Conservation (phyloP, 139 green algal genomes). For the Bryopsis sp. region DNA sequence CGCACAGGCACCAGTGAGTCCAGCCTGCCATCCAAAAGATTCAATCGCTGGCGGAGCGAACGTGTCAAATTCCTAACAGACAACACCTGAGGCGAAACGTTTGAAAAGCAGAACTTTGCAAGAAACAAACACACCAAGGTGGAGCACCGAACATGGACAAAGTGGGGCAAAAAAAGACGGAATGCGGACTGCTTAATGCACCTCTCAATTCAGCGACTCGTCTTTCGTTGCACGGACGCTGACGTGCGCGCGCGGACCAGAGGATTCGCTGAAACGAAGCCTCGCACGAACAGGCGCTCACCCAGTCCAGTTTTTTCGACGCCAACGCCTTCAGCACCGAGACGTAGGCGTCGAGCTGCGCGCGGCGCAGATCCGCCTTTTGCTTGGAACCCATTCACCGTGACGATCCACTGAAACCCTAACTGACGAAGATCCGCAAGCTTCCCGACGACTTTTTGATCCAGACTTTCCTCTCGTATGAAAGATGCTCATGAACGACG, state of each 20-base stretch:
- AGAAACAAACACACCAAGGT: background rate
- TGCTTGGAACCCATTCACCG: too few relatives aligned
- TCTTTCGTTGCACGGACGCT: background rate
- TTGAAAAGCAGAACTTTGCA: background rate
- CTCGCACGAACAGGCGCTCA: background rate
- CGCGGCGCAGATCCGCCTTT: background rate
- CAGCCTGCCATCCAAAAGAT: too few relatives aligned
- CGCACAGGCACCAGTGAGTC: background rate
- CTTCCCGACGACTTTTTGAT: too few relatives aligned
- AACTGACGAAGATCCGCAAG: too few relatives aligned
- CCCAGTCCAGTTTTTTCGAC: conserved; percentile 17
- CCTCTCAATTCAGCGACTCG: background rate
- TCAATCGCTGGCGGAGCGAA: too few relatives aligned
- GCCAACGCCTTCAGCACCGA: conserved; percentile 12
- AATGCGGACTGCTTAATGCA: background rate
- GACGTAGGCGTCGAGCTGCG: conserved; percentile 7
- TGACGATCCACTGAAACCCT: too few relatives aligned
- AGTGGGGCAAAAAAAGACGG: background rate
- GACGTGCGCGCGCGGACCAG: too few relatives aligned
- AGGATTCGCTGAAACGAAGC: background rate
- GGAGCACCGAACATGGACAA: background rate
- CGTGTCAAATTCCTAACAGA: too few relatives aligned
- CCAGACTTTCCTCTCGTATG: too few relatives aligned
- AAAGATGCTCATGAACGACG: too few relatives aligned
- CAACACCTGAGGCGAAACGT: background rate